Conservation (phyloP, 1,284 basidiomycete species). For the Kwoniella shivajii region DNA sequence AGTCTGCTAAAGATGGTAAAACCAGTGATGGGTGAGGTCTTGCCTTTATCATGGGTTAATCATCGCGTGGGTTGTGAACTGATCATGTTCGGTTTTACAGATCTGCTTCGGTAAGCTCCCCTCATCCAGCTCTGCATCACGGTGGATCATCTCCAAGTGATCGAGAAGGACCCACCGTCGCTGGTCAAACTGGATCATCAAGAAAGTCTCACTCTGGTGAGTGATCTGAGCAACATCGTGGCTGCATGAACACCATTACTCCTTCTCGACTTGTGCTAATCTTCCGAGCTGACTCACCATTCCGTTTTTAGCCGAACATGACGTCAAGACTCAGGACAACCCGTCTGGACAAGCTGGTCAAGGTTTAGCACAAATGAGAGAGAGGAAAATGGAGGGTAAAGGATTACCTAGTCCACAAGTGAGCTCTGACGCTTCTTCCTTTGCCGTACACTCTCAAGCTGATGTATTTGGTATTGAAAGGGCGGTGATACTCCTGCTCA, state of each 20-base stretch:
- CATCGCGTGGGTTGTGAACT: not conserved
- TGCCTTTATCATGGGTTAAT: not conserved
- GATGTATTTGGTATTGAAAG: constrained; percentile 3
- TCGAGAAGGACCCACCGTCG: constrained; percentile 28
- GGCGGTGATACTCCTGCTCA: constrained; percentile 36
- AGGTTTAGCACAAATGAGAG: constrained; percentile 48
- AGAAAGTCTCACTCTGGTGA: constrained; percentile 30
- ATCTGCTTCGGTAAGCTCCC: constrained; percentile 14
- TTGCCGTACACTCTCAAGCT: not conserved
- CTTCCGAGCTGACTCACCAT: no score
- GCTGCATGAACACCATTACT: no score
- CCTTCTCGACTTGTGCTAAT: no score
- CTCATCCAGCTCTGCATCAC: constrained; percentile 28
- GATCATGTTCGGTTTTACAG: not conserved
- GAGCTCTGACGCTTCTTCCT: constrained; percentile 6
- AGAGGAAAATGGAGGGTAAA: constrained; percentile 43
- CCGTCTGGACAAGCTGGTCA: constrained; percentile 35
- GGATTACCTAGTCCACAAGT: constrained; percentile 43
- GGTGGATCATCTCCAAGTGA: constrained; percentile 36
- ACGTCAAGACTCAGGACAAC: constrained; percentile 26
- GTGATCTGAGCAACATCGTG: constrained; percentile 1
- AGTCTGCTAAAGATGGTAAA: constrained; percentile 27
- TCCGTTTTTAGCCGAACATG: constrained; percentile 29
- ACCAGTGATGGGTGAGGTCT: constrained; percentile 24
- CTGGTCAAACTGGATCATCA: constrained; percentile 29